Percentiles rank a stretch among this genome's conserved stretches.
Conservation (phyloP, 306 rosid species). For the Quillaja saponaria region DNA sequence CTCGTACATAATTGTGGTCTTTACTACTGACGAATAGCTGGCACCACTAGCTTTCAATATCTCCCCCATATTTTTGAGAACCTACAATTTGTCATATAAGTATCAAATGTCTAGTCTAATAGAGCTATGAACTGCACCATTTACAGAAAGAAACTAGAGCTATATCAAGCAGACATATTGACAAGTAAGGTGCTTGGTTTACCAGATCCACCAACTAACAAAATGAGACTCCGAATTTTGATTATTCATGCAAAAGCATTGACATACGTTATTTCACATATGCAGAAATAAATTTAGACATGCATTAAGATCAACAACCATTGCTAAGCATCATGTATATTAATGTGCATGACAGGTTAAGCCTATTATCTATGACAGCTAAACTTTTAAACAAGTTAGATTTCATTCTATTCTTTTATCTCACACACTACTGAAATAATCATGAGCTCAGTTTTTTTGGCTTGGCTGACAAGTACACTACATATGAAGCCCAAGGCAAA, state of each 20-base stretch:
- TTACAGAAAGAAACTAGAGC: neutral
- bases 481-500: neutral
- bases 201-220: too few relatives aligned
- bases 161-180: neutral
- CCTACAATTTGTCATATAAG: conserved; percentile 33
- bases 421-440: neutral
- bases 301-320: too few relatives aligned
- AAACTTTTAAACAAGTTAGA: neutral
- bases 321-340: too few relatives aligned
- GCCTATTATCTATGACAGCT: neutral
- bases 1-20: conserved; percentile 84
- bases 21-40: conserved; percentile 77
- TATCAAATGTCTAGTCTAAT: neutral
- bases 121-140: too few relatives aligned
- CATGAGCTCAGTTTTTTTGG: neutral
- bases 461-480: conserved; percentile 7
- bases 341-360: too few relatives aligned
- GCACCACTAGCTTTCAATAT: conserved; percentile 85
- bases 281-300: too few relatives aligned
- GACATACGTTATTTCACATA: too few relatives aligned
- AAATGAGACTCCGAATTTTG: too few relatives aligned
- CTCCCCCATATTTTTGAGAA: conserved; percentile 93
- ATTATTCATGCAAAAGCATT: too few relatives aligned
- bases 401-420: neutral
- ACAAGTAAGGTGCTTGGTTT: neutral